Base-by-base conservation (phyloP, 2,329 filamentous ascomycete genomes). In the Colletotrichum sp. region DNA sequence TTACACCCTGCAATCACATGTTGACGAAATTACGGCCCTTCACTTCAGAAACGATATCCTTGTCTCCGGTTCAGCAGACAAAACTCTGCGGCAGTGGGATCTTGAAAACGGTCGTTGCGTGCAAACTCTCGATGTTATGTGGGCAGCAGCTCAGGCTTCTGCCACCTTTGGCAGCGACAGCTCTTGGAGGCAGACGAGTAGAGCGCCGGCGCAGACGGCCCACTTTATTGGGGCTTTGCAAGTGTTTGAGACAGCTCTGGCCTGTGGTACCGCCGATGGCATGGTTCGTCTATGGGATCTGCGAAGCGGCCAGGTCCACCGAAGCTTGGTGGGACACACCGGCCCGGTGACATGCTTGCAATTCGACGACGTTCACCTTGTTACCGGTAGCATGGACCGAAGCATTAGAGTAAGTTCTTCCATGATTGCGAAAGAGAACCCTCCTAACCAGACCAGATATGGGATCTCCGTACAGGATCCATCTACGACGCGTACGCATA, bases 201-300 rank as follows among this genome's bases (percentile, higher is more conserved):
- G 95, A 66, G 84, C 93, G 18, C 87, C 92, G 6, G 91, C 93
- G 76, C 89, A 91, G 18, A 89, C 92, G 66, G 96, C 96, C 1
- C 95, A 98, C 84, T 99, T 99, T 84, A 95, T 99, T 13, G 97
- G 97, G 30, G 95, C 97, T 7, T 83, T 99, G 75, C 97, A 99
- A 84, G 96, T 98, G 55, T 99, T 99, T 81, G 96, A 99, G 84
- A 95, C 96, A 16, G 97, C 97, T 15, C 89, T 99, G 77, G 97
- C 97, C 12, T 99, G 97, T 83, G 97, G 97, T 80, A 99, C 97
- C 15, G 97, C 97, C 1, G 97, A 99, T 82, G 97, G 97, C 57
- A 98, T 99, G 95, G 96, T 99, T 55, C 90, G 97, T 75, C 87
- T 99, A 39, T 99, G 97, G 97, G 97, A 99, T 92, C 87, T 99